Evolutionary conservation across 257 asterid genomes (phyloP), one percentile per base, ranked within the genome.

Genomic region (Nicotiana knightiana): DNA sequence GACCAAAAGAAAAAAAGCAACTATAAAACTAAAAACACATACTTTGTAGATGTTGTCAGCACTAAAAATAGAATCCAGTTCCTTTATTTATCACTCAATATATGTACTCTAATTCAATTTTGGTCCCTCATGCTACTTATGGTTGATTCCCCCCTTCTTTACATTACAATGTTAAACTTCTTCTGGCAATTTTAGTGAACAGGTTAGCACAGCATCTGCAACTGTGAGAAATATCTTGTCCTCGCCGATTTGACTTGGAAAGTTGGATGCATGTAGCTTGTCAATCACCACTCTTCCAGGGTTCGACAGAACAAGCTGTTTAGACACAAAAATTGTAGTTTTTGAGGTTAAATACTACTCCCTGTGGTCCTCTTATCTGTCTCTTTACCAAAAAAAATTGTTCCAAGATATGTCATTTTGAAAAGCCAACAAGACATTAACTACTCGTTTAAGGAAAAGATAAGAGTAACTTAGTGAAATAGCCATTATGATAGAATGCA

Each of bases 271-370:
- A 16, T 92, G 93, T 4, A 95, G 71, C 89, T 95, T 95, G 93
- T 95, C 94, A 81, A 95, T 88, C 83, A 95, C 97, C 21, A 84
- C 88, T 18, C 91, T 92, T 4, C 97, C 98, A 1, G 98, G 98
- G 76, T 93, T 95, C 1, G 98, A 97, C 5, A 93, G 89, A 59
- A 93, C 82, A 39, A 95, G 97, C 98, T 95, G 94, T 82, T 53
- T 2, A 35, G 57, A 37, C 81, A 11, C 57, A 39, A 39, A 21
- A 6, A 1, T 37, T 39, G 46, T 39, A 39, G 46, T 39, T 39
- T 6, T 39, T 39, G 46, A 39, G 46, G 46, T 39, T 39, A 39
- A 39, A 39, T 39, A 39, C 46, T 6, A 39, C 9, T 39, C 35
- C 35, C 35, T 32, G 4, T 3, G 35, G 35, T 32, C 35, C 35